Base-by-base conservation (phyloP, 1,284 basidiomycete genomes). In the Dichomitus squalens region DNA sequence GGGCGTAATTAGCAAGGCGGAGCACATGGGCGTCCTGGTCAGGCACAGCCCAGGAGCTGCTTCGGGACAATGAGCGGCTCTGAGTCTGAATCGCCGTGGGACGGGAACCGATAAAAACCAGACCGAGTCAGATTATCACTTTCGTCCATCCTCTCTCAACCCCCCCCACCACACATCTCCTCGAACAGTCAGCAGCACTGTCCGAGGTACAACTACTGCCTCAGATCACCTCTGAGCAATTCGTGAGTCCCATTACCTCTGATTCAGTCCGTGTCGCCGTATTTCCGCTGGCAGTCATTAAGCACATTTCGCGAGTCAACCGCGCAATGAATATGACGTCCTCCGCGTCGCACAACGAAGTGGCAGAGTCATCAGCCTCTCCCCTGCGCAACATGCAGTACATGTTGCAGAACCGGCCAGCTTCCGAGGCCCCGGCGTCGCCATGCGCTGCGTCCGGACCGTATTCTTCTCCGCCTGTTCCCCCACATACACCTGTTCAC, bases 81-180 rank as follows among this genome's bases (percentile, higher is more conserved):
- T 78, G 77, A 78, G 77, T 64, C 71, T 76, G 72, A 79, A 79
- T 72, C 68, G 70, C 74, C 64, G 66, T 76, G 76, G 73, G 71
- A 64, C 63, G 53, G 58, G 55, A 48, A 49, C 66, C 5, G 68
- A 75, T 77, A 78, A 36, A 76, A 68, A 59, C 56, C 27, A 34
- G 2, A 38, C 49, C 72, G 78, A 78, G 78, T 79, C 78, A 79
- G 43, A 54, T 0, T 12, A 41, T 44, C 52, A 25, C 49, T 21
- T 58, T 66, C 58, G 60, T 67, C 57, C 56, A 48, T 48, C 54
- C 49, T 58, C 53, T 58, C 57, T 55, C 63, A 40, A 46, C 59
- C 39, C 59, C 71, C 65, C 61, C 73, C 69, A 66, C 61, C 63
- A 49, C 34, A 43, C 55, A 27, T 43, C 60, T 63, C 31, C 63